phyloP scores from a whole-genome alignment of 345 rosid genomes.

The Linum trigynum region DNA sequence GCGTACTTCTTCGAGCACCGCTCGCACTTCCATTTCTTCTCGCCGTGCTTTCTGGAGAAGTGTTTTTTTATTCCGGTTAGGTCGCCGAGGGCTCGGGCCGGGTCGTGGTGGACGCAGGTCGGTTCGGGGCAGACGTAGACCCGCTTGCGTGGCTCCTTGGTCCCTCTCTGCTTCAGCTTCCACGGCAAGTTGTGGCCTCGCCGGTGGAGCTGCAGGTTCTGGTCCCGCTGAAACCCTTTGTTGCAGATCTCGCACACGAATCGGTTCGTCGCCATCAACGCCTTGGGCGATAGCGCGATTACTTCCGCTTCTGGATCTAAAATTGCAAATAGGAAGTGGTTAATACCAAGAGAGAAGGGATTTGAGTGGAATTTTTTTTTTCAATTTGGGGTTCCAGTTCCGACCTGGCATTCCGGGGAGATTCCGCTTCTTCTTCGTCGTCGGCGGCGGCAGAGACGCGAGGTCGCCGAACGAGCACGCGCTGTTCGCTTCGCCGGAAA shows the following conservation, averaged over 20 bases:
- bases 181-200: constrained; percentile 77
- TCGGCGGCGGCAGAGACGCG: constrained; percentile 16
- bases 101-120: constrained; percentile 57
- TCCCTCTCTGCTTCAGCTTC: constrained; percentile 54
- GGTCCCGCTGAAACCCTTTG: constrained; percentile 76
- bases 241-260: constrained; percentile 78
- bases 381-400: not conserved
- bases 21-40: constrained; percentile 79
- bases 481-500: constrained; percentile 31
- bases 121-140: constrained; percentile 75
- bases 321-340: not conserved
- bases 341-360: not conserved
- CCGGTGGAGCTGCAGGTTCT: constrained; percentile 71
- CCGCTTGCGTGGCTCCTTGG: constrained; percentile 45
- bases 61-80: constrained; percentile 83
- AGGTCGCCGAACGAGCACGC: constrained; percentile 21
- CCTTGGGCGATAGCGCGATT: constrained; percentile 56
- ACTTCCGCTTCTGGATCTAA: constrained; percentile 74
- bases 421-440: constrained; percentile 55
- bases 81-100: constrained; percentile 68
- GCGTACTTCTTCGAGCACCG: constrained; percentile 74
- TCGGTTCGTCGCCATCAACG: constrained; percentile 51
- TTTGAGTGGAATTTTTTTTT: not conserved
- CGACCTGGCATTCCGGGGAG: constrained; percentile 87
- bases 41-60: constrained; percentile 68